These are phyloP conservation scores for Papilionanthe hybrid DNA, from an alignment of 116 monocot genomes.

Conservation along the genomic window DNA sequence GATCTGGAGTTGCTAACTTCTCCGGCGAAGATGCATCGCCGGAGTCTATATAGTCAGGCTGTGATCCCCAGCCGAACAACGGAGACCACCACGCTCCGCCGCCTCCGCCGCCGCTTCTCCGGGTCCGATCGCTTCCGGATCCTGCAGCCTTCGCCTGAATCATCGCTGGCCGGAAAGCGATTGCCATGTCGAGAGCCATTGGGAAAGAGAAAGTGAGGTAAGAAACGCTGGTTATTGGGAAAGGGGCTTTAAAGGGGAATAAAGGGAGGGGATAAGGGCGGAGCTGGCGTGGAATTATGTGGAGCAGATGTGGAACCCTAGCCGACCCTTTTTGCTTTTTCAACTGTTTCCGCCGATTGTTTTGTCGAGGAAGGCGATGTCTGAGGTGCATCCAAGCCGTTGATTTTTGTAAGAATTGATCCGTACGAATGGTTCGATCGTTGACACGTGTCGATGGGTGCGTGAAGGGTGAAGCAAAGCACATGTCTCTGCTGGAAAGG, in stretches of 20 bases:
- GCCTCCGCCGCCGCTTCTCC: slow-evolving; percentile 1
- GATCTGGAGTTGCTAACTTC: not conserved
- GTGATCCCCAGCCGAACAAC: slow-evolving; percentile 67
- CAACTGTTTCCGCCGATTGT: not conserved
- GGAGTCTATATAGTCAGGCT: slow-evolving; percentile 55
- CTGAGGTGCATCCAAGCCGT: not conserved
- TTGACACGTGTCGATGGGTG: too few relatives aligned
- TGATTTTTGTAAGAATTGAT: not conserved
- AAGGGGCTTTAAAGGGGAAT: not conserved
- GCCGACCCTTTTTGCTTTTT: not conserved
- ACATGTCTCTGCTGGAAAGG: too few relatives aligned
- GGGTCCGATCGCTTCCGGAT: not conserved
- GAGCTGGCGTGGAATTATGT: not conserved
- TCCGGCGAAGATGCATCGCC: not conserved
- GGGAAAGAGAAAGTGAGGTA: not conserved
- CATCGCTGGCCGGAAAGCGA: slow-evolving; percentile 36
- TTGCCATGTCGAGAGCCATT: slow-evolving; percentile 29
- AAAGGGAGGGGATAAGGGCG: slow-evolving; percentile 8
- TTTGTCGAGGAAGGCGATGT: not conserved
- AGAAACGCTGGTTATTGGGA: too few relatives aligned
- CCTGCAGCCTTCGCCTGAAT: slow-evolving; percentile 20
- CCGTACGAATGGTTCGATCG: too few relatives aligned
- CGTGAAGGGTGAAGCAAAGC: too few relatives aligned
- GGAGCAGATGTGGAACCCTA: not conserved
- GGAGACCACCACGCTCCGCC: slow-evolving; percentile 67